These are phyloP conservation scores for Blastobotrys elegans DNA, from an alignment of 1,139 yeast species.

Conservation along the genomic window DNA sequence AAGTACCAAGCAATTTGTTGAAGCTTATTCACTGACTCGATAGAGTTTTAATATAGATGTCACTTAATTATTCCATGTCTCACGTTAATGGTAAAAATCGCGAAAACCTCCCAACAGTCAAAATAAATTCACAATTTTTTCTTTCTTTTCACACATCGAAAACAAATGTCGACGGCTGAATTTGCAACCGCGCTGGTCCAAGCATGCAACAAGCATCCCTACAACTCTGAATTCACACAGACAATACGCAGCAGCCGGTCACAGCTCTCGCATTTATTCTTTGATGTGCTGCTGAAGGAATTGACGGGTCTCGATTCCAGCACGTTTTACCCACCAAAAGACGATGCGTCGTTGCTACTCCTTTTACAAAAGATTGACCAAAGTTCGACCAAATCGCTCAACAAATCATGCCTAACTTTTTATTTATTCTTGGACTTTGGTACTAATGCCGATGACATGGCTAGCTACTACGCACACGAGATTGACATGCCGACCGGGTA, in stretches of 20 bases:
- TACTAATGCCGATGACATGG: conserved; percentile 20
- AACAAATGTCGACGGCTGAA: conserved; percentile 1
- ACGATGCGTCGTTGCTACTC: conserved; percentile 18
- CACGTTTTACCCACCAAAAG: conserved; percentile 27
- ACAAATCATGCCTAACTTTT: conserved; percentile 25
- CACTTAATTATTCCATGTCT: neutral
- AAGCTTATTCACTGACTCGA: neutral
- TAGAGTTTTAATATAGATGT: neutral
- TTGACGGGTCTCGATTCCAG: conserved; percentile 17
- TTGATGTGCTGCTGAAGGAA: conserved; percentile 26
- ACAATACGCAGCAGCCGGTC: conserved; percentile 15
- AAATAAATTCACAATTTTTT: neutral
- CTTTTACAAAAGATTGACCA: conserved; percentile 25
- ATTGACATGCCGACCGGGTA: conserved; percentile 26
- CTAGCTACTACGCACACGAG: conserved; percentile 30
- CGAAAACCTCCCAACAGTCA: neutral
- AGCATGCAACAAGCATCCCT: conserved; percentile 20
- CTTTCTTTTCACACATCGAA: neutral
- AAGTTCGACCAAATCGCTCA: conserved; percentile 15
- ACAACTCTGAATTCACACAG: conserved; percentile 12
- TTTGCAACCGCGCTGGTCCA: conserved; percentile 29
- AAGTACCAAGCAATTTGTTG: neutral
- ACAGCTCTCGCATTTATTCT: conserved; percentile 22
- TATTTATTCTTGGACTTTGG: conserved; percentile 30
- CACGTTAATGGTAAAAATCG: no score